Evolutionary conservation across 2,329 filamentous ascomycete species (phyloP).

Genomic region (Talaromyces funiculosus): DNA sequence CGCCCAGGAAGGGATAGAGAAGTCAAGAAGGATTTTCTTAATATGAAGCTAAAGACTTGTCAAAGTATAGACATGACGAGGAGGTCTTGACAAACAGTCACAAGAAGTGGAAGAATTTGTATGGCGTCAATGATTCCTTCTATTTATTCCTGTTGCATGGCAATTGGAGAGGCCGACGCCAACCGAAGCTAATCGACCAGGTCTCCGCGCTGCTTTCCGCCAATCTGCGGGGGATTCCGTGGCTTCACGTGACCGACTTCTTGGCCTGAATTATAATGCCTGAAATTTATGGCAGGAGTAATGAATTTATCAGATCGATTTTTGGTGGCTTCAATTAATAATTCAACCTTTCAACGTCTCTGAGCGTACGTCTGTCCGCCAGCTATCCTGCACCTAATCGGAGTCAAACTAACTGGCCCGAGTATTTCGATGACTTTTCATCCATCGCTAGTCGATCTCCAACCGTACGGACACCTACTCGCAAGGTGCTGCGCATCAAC

Average conservation of each 20-base stretch:
- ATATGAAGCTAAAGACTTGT: neutral
- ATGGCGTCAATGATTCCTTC: neutral
- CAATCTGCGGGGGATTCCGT: neutral
- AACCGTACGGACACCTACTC: neutral
- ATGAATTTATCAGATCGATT: neutral
- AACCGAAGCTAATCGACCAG: conserved; percentile 5
- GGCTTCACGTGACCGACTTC: neutral
- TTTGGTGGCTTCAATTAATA: neutral
- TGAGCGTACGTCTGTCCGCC: neutral
- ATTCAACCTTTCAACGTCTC: neutral
- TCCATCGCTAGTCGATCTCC: neutral
- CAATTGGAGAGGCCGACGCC: conserved; percentile 11
- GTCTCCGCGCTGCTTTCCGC: neutral
- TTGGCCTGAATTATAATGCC: neutral
- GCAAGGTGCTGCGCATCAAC: conserved; percentile 5
- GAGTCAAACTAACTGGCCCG: neutral
- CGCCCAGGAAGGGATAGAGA: neutral
- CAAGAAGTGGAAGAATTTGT: neutral
- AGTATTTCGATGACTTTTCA: neutral
- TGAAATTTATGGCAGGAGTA: neutral
- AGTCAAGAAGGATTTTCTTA: too few relatives aligned
- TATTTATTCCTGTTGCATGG: neutral
- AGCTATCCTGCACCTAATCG: neutral
- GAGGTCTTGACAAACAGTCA: neutral
- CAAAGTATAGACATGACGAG: neutral